Evolutionary conservation across 1,139 yeast species (phyloP), one percentile per base, ranked within the genome.

Genomic region (Taiozyma sp.): DNA sequence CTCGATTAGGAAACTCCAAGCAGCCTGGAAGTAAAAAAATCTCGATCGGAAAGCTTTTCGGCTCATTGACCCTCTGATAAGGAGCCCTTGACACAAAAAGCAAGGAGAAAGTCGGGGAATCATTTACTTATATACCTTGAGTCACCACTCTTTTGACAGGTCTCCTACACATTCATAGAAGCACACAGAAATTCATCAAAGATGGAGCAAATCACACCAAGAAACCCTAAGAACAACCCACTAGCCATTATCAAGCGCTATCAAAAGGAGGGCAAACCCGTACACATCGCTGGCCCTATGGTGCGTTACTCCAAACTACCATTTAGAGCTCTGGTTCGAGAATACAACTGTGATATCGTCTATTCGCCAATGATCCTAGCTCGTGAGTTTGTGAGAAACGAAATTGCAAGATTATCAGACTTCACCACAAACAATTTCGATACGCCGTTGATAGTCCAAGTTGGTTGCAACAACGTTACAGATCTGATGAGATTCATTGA

Each of bases 311-410:
- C 97, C 1, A 93, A 93, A 67, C 77, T 95, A 43, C 97, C 99
- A 4, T 93, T 93, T 63, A 76, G 99, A 46, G 88, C 88, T 54
- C 70, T 88, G 6, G 80, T 91, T 14, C 76, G 97, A 43, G 82
- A 84, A 47, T 90, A 82, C 64, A 74, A 78, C 51, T 81, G 83
- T 44, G 97, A 91, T 63, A 83, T 93, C 11, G 95, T 89, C 4
- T 93, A 93, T 64, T 83, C 96, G 0, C 99, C 99, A 6, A 93
- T 93, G 99, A 90, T 93, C 43, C 72, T 93, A 46, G 98, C 98
- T 2, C 73, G 98, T 48, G 99, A 93, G 68, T 93, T 90, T 76
- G 96, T 89, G 3, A 74, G 98, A 47, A 88, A 90, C 67, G 80
- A 77, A 29, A 75, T 79, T 44, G 99, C 99, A 2, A 74, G 99